Evolutionary conservation across 2,329 filamentous ascomycete genomes (phyloP), one percentile per base, ranked within the genome.

Genomic region (Sporothrix schenckii): DNA sequence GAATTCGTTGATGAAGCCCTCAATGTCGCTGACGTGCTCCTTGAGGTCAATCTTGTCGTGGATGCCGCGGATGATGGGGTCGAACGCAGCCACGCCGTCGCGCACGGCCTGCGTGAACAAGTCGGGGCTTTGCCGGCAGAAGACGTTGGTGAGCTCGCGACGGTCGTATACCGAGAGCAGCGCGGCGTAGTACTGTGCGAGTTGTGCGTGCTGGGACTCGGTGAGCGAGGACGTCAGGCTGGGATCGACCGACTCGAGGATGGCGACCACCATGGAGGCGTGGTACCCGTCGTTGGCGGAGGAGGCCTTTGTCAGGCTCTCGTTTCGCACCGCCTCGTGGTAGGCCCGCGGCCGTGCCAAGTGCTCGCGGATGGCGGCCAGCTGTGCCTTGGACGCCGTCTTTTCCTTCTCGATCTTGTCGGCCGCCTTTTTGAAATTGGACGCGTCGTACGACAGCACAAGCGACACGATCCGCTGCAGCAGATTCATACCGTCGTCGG

Each of bases 401-500:
- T 86, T 88, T 44, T 83, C 80, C 68, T 87, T 89, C 73, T 91
- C 90, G 58, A 93, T 86, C 73, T 86, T 88, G 0, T 89, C 84
- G 0, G 85, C 84, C 1, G 86, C 83, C 77, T 89, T 90, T 71
- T 87, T 87, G 72, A 93, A 90, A 73, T 92, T 91, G 50, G 83
- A 81, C 6, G 87, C 87, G 75, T 95, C 92, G 89, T 90, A 93
- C 5, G 86, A 85, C 13, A 94, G 79, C 0, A 93, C 88, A 4
- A 91, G 86, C 0, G 88, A 91, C 27, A 94, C 88, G 73, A 95
- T 93, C 82, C 81, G 81, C 78, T 94, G 92, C 74, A 95, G 78
- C 10, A 94, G 78, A 76, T 94, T 95, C 90, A 92, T 92, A 61
- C 92, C 92, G 74, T 93, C 91, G 72, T 92, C 88, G 0, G 89